These are phyloP conservation scores for Ceratobasidium sp. DNA, from an alignment of 1,284 basidiomycete species.

Conservation along the genomic window DNA sequence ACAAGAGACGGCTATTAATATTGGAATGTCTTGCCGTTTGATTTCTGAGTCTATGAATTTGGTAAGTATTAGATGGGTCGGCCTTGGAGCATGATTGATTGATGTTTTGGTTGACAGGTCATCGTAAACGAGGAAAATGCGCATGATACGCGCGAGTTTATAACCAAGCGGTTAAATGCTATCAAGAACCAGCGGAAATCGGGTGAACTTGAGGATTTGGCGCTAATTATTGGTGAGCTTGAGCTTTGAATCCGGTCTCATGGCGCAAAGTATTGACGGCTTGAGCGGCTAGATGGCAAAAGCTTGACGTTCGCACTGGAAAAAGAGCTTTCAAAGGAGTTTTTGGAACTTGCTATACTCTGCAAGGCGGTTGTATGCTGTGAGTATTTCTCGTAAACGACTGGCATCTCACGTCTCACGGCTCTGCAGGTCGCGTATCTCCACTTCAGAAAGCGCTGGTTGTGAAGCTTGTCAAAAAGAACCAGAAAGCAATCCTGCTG, in stretches of 20 bases:
- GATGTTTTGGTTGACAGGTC: slow-evolving; percentile 67
- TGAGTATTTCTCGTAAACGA: slow-evolving; percentile 61
- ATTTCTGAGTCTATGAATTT: slow-evolving; percentile 99
- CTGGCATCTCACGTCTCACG: slow-evolving; percentile 10
- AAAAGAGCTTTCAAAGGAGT: slow-evolving; percentile 89
- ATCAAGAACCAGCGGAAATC: slow-evolving; percentile 93
- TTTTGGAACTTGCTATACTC: slow-evolving; percentile 96
- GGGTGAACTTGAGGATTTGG: slow-evolving; percentile 95
- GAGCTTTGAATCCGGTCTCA: not conserved
- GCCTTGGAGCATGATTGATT: slow-evolving; percentile 6
- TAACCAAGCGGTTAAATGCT: slow-evolving; percentile 89
- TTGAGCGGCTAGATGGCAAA: slow-evolving; percentile 84
- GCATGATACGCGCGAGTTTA: slow-evolving; percentile 86
- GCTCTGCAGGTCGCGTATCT: slow-evolving; percentile 88
- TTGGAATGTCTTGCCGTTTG: slow-evolving; percentile 95
- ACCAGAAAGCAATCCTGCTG: slow-evolving; percentile 90
- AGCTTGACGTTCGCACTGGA: slow-evolving; percentile 94
- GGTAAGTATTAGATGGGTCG: slow-evolving; percentile 64
- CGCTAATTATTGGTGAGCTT: slow-evolving; percentile 87
- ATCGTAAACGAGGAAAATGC: slow-evolving; percentile 94
- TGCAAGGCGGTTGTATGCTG: slow-evolving; percentile 99
- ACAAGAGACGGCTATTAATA: slow-evolving; percentile 99
- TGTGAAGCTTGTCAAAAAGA: slow-evolving; percentile 98
- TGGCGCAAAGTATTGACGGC: not conserved
- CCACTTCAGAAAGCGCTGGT: slow-evolving; percentile 98